Conservation (phyloP, 2,329 filamentous ascomycete species). For the Scedosporium dehoogii region DNA sequence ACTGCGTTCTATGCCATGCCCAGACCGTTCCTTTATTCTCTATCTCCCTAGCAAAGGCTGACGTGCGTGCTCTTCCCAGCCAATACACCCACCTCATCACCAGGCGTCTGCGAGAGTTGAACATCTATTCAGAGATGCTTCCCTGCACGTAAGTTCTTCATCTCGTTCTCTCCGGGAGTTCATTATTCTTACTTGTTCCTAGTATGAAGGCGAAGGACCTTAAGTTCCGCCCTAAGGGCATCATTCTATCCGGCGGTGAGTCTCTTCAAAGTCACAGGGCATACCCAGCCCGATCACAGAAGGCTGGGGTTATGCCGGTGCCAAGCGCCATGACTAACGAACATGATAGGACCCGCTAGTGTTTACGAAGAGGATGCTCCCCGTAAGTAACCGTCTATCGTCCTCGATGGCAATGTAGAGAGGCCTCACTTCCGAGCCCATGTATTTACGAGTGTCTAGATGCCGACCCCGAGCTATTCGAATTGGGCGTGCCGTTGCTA, state of each 20-base stretch:
- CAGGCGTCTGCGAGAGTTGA: conserved; percentile 64
- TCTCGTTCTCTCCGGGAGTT: neutral
- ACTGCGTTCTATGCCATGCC: no score
- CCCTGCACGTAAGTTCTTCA: conserved; percentile 50
- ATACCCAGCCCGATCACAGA: neutral
- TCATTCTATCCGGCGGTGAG: conserved; percentile 46
- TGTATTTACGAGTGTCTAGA: conserved; percentile 25
- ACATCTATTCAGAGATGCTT: conserved; percentile 80
- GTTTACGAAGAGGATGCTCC: conserved; percentile 73
- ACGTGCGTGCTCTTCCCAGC: neutral
- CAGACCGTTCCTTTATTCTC: no score
- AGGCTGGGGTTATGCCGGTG: neutral
- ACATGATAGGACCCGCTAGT: conserved; percentile 39
- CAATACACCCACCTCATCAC: conserved; percentile 69
- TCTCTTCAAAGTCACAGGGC: neutral
- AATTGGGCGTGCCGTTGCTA: conserved; percentile 54
- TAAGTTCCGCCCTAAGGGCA: conserved; percentile 69
- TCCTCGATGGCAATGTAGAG: no score
- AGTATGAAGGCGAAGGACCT: conserved; percentile 65
- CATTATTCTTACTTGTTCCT: neutral
- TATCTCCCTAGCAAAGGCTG: neutral
- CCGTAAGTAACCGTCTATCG: conserved; percentile 20
- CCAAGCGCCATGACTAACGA: conserved; percentile 5
- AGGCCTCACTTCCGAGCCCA: neutral
- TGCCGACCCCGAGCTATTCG: conserved; percentile 73